Evolutionary conservation across 1,284 basidiomycete species (phyloP).

Genomic region (Hymenochaete sp.): DNA sequence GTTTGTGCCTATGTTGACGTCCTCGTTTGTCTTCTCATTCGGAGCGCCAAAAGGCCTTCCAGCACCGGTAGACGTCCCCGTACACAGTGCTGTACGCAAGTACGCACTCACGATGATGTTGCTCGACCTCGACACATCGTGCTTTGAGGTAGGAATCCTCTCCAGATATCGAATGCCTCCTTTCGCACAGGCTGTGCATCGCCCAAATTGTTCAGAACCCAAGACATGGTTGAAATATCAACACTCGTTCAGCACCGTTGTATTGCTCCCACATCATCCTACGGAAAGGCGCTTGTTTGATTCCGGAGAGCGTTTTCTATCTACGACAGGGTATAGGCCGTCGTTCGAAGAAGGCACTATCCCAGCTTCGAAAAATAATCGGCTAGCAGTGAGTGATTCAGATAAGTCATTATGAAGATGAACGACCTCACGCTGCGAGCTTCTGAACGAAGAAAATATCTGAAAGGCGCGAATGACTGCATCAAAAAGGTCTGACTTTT

Average conservation of each 20-base stretch:
- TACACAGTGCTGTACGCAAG: conserved; percentile 64
- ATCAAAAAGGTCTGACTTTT: conserved; percentile 65
- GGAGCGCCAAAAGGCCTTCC: too few species aligned
- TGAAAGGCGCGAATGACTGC: conserved; percentile 52
- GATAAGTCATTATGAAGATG: neutral
- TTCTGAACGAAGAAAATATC: conserved; percentile 56
- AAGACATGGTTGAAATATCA: conserved; percentile 61
- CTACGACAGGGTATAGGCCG: conserved; percentile 48
- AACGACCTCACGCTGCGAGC: conserved; percentile 45
- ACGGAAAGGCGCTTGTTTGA: conserved; percentile 53
- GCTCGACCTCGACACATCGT: conserved; percentile 84
- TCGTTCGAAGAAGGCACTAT: conserved; percentile 64
- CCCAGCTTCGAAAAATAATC: conserved; percentile 46
- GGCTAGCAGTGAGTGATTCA: too few species aligned
- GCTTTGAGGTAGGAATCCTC: conserved; percentile 37
- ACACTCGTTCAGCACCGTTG: conserved; percentile 51
- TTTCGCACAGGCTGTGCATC: conserved; percentile 48
- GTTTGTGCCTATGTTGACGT: too few species aligned
- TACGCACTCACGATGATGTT: conserved; percentile 86
- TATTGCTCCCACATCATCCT: too few species aligned
- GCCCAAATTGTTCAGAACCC: conserved; percentile 59
- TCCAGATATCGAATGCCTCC: conserved; percentile 51
- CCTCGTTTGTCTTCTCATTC: too few species aligned
- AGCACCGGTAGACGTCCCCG: too few species aligned
- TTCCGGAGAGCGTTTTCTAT: conserved; percentile 48